Percentiles rank a stretch among this genome's conserved stretches.
Conservation (phyloP, 768 basidiomycete genomes). For the Amanita brunnescens region DNA sequence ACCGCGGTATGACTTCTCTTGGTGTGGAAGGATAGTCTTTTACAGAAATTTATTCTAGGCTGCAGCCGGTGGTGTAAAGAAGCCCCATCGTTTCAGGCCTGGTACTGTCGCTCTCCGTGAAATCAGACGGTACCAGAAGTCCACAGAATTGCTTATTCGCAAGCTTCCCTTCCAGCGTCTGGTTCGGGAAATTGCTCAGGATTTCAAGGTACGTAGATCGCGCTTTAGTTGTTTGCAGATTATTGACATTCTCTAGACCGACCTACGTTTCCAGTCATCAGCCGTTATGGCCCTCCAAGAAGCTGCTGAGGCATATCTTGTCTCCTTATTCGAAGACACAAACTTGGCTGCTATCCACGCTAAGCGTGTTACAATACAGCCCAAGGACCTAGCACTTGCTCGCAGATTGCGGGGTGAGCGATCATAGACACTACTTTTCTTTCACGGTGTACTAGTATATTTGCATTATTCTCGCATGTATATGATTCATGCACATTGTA, state of each 20-base stretch:
- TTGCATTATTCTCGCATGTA: conserved; percentile 9
- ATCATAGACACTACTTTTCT: conserved; percentile 30
- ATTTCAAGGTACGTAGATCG: conserved; percentile 62
- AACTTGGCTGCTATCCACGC: conserved; percentile 83
- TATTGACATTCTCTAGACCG: conserved; percentile 36
- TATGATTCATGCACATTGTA: conserved; percentile 5
- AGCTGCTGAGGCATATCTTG: conserved; percentile 76
- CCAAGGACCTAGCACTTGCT: conserved; percentile 78
- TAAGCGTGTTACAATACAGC: conserved; percentile 80
- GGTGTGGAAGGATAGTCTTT: neutral
- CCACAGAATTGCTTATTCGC: conserved; percentile 54
- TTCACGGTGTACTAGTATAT: conserved; percentile 15
- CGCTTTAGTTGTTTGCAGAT: conserved; percentile 6
- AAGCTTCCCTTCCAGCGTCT: conserved; percentile 79
- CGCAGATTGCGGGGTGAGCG: conserved; percentile 75
- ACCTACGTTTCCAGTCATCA: conserved; percentile 85
- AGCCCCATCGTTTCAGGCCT: conserved; percentile 75
- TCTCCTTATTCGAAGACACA: conserved; percentile 73
- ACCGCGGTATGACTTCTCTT: conserved; percentile 21
- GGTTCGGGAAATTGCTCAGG: conserved; percentile 85
- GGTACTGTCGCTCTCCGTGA: conserved; percentile 75
- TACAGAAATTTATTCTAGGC: conserved; percentile 16
- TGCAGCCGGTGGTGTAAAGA: conserved; percentile 64
- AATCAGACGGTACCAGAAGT: conserved; percentile 59
- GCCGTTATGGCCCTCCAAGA: conserved; percentile 84